Percentiles rank a stretch among this genome's conserved stretches.
Conservation (phyloP, 2,329 filamentous ascomycete genomes). For the Verruconis gallopava region DNA sequence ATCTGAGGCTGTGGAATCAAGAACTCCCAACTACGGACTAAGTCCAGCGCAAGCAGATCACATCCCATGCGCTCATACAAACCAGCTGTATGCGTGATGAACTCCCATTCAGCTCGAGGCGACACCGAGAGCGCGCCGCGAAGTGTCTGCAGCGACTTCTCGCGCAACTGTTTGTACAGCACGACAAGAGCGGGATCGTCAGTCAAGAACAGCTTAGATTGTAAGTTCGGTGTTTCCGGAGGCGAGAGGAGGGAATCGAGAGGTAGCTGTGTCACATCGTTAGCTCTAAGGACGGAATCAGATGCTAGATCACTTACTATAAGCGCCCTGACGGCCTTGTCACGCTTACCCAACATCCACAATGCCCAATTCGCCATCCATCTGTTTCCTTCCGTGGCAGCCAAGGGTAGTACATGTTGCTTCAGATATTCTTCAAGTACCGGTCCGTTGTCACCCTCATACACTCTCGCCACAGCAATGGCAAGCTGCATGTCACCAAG, state of each 20-base stretch:
- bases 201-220: conserved; percentile 67
- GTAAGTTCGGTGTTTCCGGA: conserved; percentile 53
- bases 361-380: conserved; percentile 96
- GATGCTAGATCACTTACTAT: conserved; percentile 44
- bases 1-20: conserved; percentile 31
- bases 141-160: conserved; percentile 69
- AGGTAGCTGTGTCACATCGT: conserved; percentile 46
- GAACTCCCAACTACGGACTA: conserved; percentile 73
- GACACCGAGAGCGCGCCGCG: conserved; percentile 73
- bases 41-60: conserved; percentile 66
- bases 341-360: conserved; percentile 71
- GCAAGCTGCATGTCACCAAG: conserved; percentile 82
- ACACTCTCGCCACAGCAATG: conserved; percentile 74
- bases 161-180: conserved; percentile 74
- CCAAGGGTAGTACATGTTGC: conserved; percentile 65
- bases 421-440: conserved; percentile 62
- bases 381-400: conserved; percentile 69
- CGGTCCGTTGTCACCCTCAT: conserved; percentile 71
- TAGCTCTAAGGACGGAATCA: neutral
- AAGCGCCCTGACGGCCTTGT: conserved; percentile 72
- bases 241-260: conserved; percentile 61
- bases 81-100: conserved; percentile 72
- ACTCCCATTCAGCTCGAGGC: conserved; percentile 72
- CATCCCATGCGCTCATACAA: conserved; percentile 88
- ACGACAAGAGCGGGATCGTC: conserved; percentile 85